Evolutionary conservation across 1,284 basidiomycete genomes (phyloP), one percentile per base, ranked within the genome.

Genomic region (Cystobasidium slooffiae): DNA sequence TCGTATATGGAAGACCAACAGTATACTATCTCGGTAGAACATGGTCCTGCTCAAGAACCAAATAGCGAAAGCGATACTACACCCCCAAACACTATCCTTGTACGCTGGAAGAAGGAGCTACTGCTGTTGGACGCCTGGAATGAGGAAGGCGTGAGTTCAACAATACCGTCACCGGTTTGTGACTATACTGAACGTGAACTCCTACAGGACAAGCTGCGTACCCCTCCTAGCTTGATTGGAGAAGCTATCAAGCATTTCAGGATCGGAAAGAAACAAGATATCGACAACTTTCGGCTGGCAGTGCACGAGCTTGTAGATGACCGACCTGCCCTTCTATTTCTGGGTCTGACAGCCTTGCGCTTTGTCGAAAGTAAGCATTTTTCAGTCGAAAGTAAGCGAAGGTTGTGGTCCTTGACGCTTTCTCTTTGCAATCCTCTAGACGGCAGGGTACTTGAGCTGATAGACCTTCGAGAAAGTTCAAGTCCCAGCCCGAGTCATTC

Each of bases 41-140:
- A 31, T 31, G 31, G 31, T 31, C 31, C 14, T 10, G 44, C 47
- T 12, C 5, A n/a, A 16, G 61, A 49, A 1, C 10, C 5, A 18
- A 5, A n/a, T 24, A 4, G 14, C 3, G 61, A 63, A 0, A 37
- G 12, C 43, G 64, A 22, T 39, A 8, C 46, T 20, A 43, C 49
- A 37, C 70, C 70, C 7, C 70, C 70, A 16, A 44, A 73, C n/a
- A 73, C 70, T 10, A 46, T 73, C 2, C 63, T 73, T 12, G 62
- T 73, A 14, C 47, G 63, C 39, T 73, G 63, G 62, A 44, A 41
- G 31, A 44, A 59, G 16, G 70, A 73, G 41, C 62, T 73, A 6
- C 31, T 73, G 18, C 70, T 73, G 3, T 41, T 73, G 14, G 70
- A 73, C 58, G 70, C 70, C 1, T 73, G 70, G 70, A 62, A 73